phyloP scores from a whole-genome alignment of 2,329 filamentous ascomycete genomes.

The Aureobasidium zeae region DNA sequence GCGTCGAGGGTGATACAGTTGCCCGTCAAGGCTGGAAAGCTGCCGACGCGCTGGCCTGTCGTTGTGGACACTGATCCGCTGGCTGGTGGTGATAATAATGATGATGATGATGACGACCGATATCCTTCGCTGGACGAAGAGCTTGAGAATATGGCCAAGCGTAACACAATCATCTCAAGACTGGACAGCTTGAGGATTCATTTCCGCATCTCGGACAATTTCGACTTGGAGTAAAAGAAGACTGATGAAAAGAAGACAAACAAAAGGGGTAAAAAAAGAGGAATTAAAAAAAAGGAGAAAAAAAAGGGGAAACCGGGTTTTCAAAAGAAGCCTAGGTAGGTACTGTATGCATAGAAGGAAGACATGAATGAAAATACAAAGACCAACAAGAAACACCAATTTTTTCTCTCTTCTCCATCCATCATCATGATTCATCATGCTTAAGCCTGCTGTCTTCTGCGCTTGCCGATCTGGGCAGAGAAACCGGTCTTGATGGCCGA shows the following conservation, averaged over 20 bases:
- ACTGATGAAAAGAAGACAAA: background rate
- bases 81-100: too few relatives aligned
- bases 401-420: too few relatives aligned
- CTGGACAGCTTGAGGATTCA: constrained; percentile 12
- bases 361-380: constrained; percentile 1
- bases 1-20: constrained; percentile 26
- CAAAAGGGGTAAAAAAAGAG: background rate
- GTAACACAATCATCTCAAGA: constrained; percentile 5
- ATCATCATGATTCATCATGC: background rate
- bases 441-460: constrained; percentile 85
- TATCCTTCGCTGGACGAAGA: constrained; percentile 6
- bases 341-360: background rate
- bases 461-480: constrained; percentile 98
- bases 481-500: constrained; percentile 99
- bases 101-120: too few relatives aligned
- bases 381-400: too few relatives aligned
- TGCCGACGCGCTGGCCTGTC: constrained; percentile 1
- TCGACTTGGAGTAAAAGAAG: too few relatives aligned
- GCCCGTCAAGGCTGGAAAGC: constrained; percentile 20
- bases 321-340: background rate
- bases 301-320: background rate
- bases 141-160: constrained; percentile 1
- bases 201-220: constrained; percentile 10
- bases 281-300: background rate
- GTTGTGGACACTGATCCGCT: constrained; percentile 1